Evolutionary conservation across 2,329 filamentous ascomycete genomes (phyloP).

Genomic region (Aspergillus costaricaensis): DNA sequence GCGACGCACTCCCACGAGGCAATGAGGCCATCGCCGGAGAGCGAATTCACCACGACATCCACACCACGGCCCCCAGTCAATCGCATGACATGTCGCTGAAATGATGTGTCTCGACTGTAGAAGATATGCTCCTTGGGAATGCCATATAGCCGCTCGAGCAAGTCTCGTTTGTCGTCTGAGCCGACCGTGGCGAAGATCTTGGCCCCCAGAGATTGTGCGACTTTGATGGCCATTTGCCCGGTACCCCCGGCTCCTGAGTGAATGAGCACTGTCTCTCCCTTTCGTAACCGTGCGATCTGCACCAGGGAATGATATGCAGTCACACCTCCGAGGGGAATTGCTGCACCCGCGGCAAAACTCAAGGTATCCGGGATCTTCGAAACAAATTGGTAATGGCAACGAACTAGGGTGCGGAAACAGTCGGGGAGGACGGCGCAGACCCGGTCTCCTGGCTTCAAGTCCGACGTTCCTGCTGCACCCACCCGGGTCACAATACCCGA

Average conservation of each 20-base stretch:
- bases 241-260: slow-evolving; percentile 33
- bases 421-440: neutral
- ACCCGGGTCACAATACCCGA: neutral
- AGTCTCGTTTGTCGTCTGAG: slow-evolving; percentile 25
- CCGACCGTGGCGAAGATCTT: slow-evolving; percentile 31
- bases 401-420: neutral
- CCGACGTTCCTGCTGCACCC: neutral
- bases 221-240: slow-evolving; percentile 31
- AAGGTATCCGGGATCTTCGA: neutral
- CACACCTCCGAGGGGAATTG: slow-evolving; percentile 11
- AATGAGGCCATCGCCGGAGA: slow-evolving; percentile 25
- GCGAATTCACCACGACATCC: slow-evolving; percentile 31
- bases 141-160: slow-evolving; percentile 25
- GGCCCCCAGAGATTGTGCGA: slow-evolving; percentile 26
- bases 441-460: neutral
- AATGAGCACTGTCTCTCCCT: slow-evolving; percentile 27
- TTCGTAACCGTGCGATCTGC: slow-evolving; percentile 22
- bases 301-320: slow-evolving; percentile 19
- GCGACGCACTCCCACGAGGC: slow-evolving; percentile 29
- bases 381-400: neutral
- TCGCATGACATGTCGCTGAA: slow-evolving; percentile 19
- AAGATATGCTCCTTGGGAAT: slow-evolving; percentile 28
- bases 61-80: slow-evolving; percentile 26
- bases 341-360: neutral
- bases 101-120: slow-evolving; percentile 28